Evolutionary conservation across 495 filamentous ascomycete genomes (phyloP), one percentile per base, ranked within the genome.

Genomic region (Neurospora tetrasperma): DNA sequence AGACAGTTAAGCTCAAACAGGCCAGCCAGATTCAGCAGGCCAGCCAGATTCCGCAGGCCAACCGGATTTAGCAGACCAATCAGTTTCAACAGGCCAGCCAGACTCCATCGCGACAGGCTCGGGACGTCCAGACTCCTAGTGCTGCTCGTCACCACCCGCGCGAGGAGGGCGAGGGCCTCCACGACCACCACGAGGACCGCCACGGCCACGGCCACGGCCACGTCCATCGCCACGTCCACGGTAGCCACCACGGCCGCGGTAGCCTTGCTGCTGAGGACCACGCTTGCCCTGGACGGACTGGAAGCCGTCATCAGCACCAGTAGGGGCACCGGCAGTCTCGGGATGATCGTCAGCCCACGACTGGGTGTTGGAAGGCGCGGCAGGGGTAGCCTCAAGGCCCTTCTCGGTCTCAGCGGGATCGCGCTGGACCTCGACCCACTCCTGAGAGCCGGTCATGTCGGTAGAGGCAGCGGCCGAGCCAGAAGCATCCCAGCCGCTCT

Each of bases 401-500:
- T 86, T 90, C 69, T 96, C 94, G 14, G 91, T 91, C 80, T 96
- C 93, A 43, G 88, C 83, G 44, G 92, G 88, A 78, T 86, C 81
- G 72, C 92, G 91, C 79, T 82, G 79, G 6, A 83, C 80, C 68
- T 93, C 88, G 69, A 94, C 90, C 90, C 90, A 96, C 74, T 88
- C 88, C 75, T 96, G 91, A 69, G 86, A 81, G 81, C 89, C 75
- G 82, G 85, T 74, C 85, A 87, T 44, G 80, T 85, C 79, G 75
- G 81, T 85, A 46, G 80, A 77, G 16, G 83, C 73, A 66, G 43
- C 23, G 31, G 70, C 44, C 70, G 38, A 35, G 31, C 31, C 73
- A 82, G 82, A 40, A 82, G 18, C 81, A 76, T 94, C 90, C 90
- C 90, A 96, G 69, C 88, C 87, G 31, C 88, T 84, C 74, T 92